Conservation (phyloP, 1,284 basidiomycete genomes). For the Apiotrichum siamense region DNA sequence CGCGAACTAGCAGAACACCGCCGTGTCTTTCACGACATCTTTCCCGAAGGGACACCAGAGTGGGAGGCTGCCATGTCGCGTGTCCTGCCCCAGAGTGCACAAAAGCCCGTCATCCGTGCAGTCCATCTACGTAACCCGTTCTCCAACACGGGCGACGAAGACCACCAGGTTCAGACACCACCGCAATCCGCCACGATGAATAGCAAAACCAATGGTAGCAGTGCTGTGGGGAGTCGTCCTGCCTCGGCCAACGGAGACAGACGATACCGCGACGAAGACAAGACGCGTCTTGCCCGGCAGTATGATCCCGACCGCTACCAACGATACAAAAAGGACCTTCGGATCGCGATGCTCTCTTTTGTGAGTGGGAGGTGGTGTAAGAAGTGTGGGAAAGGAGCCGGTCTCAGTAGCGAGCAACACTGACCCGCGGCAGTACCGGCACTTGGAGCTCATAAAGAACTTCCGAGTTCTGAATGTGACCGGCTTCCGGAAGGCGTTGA, state of each 20-base stretch:
- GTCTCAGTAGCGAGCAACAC: too few species aligned
- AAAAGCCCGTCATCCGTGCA: neutral
- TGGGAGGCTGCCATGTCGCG: constrained; percentile 39
- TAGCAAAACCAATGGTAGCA: neutral
- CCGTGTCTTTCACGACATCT: constrained; percentile 57
- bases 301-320: constrained; percentile 73
- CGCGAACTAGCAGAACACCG: constrained; percentile 66
- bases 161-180: neutral
- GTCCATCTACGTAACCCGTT: constrained; percentile 26
- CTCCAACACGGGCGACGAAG: constrained; percentile 1
- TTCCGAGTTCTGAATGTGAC: constrained; percentile 81
- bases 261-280: neutral
- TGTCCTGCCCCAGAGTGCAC: constrained; percentile 17
- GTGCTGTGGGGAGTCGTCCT: neutral
- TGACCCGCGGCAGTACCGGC: too few species aligned
- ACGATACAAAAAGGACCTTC: constrained; percentile 72
- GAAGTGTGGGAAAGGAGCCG: too few species aligned
- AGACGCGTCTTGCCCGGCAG: constrained; percentile 3
- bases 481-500: constrained; percentile 83
- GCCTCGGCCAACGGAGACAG: neutral
- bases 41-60: constrained; percentile 35
- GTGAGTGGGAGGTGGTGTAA: too few species aligned
- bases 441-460: constrained; percentile 69
- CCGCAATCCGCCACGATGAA: neutral
- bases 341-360: constrained; percentile 75